phyloP scores from a whole-genome alignment of 2,329 filamentous ascomycete species.

The Pyricularia sp. region DNA sequence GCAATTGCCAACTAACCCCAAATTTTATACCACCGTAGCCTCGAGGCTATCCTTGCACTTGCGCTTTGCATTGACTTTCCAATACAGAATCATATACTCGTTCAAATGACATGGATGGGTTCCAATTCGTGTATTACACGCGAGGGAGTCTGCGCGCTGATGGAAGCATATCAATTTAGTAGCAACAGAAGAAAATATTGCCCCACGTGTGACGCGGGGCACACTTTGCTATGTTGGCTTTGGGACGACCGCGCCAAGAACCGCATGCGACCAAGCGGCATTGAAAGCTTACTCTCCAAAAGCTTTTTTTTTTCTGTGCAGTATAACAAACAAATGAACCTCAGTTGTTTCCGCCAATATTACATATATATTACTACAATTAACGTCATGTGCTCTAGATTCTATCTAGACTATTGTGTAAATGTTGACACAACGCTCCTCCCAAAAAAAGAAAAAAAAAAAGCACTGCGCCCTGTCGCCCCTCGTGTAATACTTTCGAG shows the following conservation, averaged over 20 bases:
- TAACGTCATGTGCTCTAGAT: background rate
- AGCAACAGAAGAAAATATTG: background rate
- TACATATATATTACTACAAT: background rate
- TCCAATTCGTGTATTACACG: background rate
- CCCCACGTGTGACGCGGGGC: background rate
- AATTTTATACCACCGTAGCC: background rate
- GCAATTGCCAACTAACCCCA: background rate
- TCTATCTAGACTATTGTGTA: background rate
- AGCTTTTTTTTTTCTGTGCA: background rate
- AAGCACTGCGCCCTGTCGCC: background rate
- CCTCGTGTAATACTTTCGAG: background rate
- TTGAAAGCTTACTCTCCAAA: background rate
- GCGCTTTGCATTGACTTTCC: fast-evolving
- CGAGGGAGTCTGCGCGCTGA: background rate
- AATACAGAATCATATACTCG: background rate
- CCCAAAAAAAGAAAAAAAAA: background rate
- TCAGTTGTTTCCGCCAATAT: background rate
- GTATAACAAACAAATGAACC: background rate
- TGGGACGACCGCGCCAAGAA: background rate
- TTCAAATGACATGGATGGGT: background rate
- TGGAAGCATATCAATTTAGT: background rate
- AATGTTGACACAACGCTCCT: background rate
- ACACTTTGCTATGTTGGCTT: background rate
- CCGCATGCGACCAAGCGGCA: background rate
- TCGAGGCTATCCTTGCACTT: background rate